A percentile compares a stretch with the other conserved stretches of the same genome.
Evolutionary conservation across 768 basidiomycete species (phyloP).

Genomic region (Russula brevipes): DNA sequence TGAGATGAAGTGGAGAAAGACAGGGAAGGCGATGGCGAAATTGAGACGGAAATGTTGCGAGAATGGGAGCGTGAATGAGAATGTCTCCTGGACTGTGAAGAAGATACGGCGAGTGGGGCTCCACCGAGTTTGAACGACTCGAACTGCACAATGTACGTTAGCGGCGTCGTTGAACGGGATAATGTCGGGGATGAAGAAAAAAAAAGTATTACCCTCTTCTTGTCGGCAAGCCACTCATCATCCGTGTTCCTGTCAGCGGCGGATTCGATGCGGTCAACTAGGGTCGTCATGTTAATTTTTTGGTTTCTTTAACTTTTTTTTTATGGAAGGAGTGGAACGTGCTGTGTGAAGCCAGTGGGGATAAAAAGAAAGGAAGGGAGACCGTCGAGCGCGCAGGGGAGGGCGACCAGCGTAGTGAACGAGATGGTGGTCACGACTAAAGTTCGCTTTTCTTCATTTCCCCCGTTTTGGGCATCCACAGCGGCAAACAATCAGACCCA

Average conservation of each 20-base stretch:
- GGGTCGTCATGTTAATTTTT: conserved; percentile 27
- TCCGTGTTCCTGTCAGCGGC: conserved; percentile 31
- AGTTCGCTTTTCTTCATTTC: background rate
- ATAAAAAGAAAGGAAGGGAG: conserved; percentile 36
- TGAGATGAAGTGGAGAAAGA: conserved; percentile 35
- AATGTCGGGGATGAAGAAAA: conserved; percentile 14
- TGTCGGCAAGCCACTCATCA: conserved; percentile 36
- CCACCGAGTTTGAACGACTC: conserved; percentile 68
- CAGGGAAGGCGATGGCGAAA: conserved; percentile 33
- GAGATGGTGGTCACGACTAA: conserved; percentile 32
- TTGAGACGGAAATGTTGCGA: conserved; percentile 53
- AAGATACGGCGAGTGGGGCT: conserved; percentile 32
- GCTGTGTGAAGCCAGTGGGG: conserved; percentile 33
- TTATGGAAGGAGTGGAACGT: conserved; percentile 38
- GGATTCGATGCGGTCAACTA: conserved; percentile 39
- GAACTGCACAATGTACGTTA: conserved; percentile 41
- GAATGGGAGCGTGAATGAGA: conserved; percentile 67
- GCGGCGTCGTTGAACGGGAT: background rate
- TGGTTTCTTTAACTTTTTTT: conserved; percentile 24
- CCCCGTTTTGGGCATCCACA: background rate
- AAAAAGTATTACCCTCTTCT: conserved; percentile 37
- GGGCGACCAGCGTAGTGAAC: conserved; percentile 10
- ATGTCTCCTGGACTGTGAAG: conserved; percentile 39
- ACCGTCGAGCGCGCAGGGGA: conserved; percentile 28
- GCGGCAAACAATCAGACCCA: background rate